Evolutionary conservation across 2,329 filamentous ascomycete species (phyloP).

Genomic region (Penicillium griseofulvum): DNA sequence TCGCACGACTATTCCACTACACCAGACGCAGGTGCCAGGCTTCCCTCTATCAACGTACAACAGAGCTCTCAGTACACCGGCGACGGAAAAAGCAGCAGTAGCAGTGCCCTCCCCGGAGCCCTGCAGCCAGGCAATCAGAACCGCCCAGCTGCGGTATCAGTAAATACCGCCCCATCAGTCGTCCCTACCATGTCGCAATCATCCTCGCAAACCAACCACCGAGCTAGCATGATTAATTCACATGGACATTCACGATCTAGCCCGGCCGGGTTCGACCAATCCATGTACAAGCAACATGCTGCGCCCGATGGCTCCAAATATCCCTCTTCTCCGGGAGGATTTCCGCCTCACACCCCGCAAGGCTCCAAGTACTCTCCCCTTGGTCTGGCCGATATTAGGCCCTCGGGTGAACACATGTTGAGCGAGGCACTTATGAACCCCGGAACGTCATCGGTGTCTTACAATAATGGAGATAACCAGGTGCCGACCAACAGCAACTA

Average conservation of each 20-base stretch:
- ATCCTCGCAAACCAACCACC: slow-evolving; percentile 53
- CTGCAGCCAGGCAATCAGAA: slow-evolving; percentile 56
- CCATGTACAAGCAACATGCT: slow-evolving; percentile 62
- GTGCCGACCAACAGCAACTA: slow-evolving; percentile 82
- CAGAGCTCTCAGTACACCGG: slow-evolving; percentile 52
- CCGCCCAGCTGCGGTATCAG: slow-evolving; percentile 53
- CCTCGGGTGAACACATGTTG: slow-evolving; percentile 76
- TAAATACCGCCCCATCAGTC: slow-evolving; percentile 58
- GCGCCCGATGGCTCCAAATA: slow-evolving; percentile 67
- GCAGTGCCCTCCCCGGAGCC: slow-evolving; percentile 55
- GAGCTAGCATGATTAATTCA: slow-evolving; percentile 62
- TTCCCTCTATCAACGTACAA: slow-evolving; percentile 60
- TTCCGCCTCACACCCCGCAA: slow-evolving; percentile 52
- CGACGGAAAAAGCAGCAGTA: slow-evolving; percentile 38
- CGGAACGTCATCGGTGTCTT: slow-evolving; percentile 49
- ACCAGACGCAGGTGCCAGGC: slow-evolving; percentile 46
- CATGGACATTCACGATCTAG: slow-evolving; percentile 84
- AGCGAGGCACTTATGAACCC: slow-evolving; percentile 67
- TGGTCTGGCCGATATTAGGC: slow-evolving; percentile 86
- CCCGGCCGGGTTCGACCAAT: slow-evolving; percentile 62
- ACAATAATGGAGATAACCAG: slow-evolving; percentile 62
- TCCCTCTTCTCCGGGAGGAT: slow-evolving; percentile 49
- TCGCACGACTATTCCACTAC: slow-evolving; percentile 51
- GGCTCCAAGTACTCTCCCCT: slow-evolving; percentile 77
- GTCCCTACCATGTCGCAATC: slow-evolving; percentile 56